A percentile compares a stretch with the other conserved stretches of the same genome.
Conservation (phyloP, 2,329 filamentous ascomycete genomes). For the Colletotrichum australisinense region DNA sequence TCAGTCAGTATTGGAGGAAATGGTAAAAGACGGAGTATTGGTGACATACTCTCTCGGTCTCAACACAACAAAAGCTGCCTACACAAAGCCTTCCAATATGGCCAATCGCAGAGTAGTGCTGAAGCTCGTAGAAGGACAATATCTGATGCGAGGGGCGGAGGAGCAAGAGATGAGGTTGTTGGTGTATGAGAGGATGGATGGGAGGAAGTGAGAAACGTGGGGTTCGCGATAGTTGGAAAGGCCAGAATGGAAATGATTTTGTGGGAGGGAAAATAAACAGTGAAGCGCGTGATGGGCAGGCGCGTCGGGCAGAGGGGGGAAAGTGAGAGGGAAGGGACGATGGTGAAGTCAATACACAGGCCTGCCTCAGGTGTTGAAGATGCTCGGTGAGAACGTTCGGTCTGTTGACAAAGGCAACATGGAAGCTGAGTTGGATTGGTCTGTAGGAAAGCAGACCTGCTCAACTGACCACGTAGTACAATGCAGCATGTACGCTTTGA, state of each 20-base stretch:
- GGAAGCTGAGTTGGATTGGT: background rate
- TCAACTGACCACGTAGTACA: background rate
- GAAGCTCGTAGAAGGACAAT: background rate
- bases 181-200: too few relatives aligned
- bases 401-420: background rate
- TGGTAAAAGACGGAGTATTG: background rate
- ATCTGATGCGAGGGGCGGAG: background rate
- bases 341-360: background rate
- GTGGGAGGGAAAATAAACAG: background rate
- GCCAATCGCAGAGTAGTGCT: background rate
- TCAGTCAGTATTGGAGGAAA: background rate
- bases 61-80: background rate
- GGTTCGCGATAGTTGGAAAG: background rate
- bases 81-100: background rate
- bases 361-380: background rate
- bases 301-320: background rate
- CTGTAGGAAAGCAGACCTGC: background rate
- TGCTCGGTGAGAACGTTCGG: background rate
- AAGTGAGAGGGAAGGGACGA: constrained; percentile 10
- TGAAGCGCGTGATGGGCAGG: background rate
- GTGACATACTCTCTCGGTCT: background rate
- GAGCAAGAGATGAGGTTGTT: background rate
- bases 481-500: background rate
- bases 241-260: background rate
- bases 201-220: background rate